phyloP scores from a whole-genome alignment of 805 yeast genomes.

The Sporopachydermia quercuum region DNA sequence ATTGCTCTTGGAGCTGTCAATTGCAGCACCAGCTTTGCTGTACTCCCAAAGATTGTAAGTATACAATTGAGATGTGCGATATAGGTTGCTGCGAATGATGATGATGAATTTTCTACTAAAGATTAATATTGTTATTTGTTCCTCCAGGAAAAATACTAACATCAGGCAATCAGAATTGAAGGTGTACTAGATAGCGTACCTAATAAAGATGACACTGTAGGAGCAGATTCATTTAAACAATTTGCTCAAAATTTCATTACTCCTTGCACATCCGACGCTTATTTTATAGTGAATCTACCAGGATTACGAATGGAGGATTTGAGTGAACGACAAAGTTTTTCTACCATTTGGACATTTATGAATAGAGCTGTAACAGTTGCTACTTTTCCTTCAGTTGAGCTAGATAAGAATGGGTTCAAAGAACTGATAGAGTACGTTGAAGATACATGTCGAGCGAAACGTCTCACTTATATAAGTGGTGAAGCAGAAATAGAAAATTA shows the following conservation, averaged over 20 bases:
- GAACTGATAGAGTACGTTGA: conserved; percentile 10
- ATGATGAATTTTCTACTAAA: too few species aligned
- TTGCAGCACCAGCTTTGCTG: neutral
- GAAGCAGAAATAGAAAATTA: neutral
- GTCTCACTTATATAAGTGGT: neutral
- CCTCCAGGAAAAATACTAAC: too few species aligned
- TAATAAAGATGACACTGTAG: conserved; percentile 5
- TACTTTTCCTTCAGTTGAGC: conserved; percentile 36
- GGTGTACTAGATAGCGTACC: neutral
- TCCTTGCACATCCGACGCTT: conserved; percentile 37
- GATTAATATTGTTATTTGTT: too few species aligned
- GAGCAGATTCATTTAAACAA: conserved; percentile 15
- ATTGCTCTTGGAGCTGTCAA: neutral
- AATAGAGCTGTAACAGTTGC: conserved; percentile 45
- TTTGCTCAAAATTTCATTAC: conserved; percentile 20
- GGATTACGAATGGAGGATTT: conserved; percentile 38
- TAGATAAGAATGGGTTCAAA: conserved; percentile 9
- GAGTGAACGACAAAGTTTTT: conserved; percentile 26
- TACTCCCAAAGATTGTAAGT: neutral
- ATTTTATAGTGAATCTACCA: conserved; percentile 37
- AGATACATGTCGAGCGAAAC: conserved; percentile 12
- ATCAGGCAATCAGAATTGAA: conserved; percentile 1
- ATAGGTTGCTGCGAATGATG: too few species aligned
- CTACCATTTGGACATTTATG: conserved; percentile 34
- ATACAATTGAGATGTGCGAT: too few species aligned